Conservation (phyloP, 164 flowering plant species). For the Kingdonia uniflora region DNA sequence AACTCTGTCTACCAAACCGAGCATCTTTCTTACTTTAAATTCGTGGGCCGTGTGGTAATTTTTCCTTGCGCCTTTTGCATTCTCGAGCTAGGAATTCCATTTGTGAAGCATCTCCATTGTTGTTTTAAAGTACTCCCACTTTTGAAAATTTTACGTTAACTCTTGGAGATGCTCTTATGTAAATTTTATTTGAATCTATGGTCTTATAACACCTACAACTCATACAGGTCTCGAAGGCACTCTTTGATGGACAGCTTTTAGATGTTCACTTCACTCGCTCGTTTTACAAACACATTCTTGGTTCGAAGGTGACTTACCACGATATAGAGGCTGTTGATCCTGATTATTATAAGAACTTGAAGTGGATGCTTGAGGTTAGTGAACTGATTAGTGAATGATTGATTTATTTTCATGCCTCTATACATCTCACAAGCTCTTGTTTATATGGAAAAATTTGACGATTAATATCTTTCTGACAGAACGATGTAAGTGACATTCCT, state of each 20-base stretch:
- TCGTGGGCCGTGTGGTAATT: conserved; percentile 93
- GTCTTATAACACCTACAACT: neutral
- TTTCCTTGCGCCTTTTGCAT: neutral
- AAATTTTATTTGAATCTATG: neutral
- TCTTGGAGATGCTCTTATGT: neutral
- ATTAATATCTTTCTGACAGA: conserved; percentile 41
- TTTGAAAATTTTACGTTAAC: too few relatives aligned
- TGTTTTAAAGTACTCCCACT: too few relatives aligned
- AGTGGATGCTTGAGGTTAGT: conserved; percentile 95
- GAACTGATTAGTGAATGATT: too few relatives aligned
- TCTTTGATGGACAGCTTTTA: conserved; percentile 89
- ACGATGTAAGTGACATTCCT: conserved; percentile 83
- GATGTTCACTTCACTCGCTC: conserved; percentile 96
- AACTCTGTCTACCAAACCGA: conserved; percentile 96
- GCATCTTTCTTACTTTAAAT: conserved; percentile 93
- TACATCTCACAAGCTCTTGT: too few relatives aligned
- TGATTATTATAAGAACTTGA: conserved; percentile 91
- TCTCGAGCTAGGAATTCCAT: neutral
- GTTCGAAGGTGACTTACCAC: conserved; percentile 93
- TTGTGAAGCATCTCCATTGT: too few relatives aligned
- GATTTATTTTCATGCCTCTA: too few relatives aligned
- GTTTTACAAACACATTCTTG: conserved; percentile 94
- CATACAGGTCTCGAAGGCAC: conserved; percentile 86
- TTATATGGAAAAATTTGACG: too few relatives aligned
- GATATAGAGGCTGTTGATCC: conserved; percentile 98